Conservation (phyloP, 305 asterid genomes). For the Solanum hybrid region DNA sequence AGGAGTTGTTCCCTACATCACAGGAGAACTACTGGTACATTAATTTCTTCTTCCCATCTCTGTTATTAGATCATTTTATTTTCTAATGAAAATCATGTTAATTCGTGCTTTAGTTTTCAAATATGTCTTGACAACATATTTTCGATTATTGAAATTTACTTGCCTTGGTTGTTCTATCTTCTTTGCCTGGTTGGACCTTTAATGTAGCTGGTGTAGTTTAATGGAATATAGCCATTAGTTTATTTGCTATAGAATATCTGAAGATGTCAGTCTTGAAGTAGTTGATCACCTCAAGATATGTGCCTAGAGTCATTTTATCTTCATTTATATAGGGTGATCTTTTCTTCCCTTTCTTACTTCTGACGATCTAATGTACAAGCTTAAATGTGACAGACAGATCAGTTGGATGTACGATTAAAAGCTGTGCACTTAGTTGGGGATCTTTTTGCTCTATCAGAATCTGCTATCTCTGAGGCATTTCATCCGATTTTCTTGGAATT, state of each 20-base stretch:
- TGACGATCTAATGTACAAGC: conserved; percentile 1
- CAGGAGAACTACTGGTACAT: conserved; percentile 93
- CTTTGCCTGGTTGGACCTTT: not conserved
- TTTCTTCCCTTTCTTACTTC: not conserved
- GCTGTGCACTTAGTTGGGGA: conserved; percentile 84
- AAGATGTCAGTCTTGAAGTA: not conserved
- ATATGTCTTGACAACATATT: not conserved
- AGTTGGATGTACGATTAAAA: conserved; percentile 68
- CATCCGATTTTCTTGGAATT: conserved; percentile 80
- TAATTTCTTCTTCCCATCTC: conserved; percentile 10
- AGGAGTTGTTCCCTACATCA: conserved; percentile 88
- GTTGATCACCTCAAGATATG: not conserved
- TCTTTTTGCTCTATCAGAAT: conserved; percentile 69
- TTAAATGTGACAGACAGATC: conserved; percentile 65
- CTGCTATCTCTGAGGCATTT: conserved; percentile 61
- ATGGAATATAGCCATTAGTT: not conserved
- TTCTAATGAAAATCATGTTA: not conserved
- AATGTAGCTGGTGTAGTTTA: not conserved
- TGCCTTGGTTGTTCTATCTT: not conserved
- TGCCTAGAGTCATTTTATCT: not conserved
- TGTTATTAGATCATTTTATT: not conserved
- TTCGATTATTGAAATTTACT: not conserved
- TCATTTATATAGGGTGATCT: conserved; percentile 6
- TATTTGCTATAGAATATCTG: not conserved
- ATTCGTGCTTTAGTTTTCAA: not conserved